Base-by-base conservation (phyloP, 116 monocot species). In the Phalaenopsis hybrid region DNA sequence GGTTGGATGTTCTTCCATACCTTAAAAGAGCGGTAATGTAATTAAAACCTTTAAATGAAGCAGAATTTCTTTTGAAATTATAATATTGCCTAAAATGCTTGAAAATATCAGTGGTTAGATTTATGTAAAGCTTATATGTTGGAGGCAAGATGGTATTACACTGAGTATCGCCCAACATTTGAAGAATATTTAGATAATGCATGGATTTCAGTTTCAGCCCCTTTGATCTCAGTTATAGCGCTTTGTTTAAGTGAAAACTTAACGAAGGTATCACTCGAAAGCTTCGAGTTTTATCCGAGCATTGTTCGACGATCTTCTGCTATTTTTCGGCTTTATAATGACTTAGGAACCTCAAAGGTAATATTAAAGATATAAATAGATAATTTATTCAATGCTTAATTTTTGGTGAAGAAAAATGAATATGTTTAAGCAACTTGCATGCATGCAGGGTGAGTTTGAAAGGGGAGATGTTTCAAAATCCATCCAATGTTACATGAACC, bases 111-210 rank as follows among this genome's bases (percentile, higher is more conserved):
- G 79, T 79, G 79, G 79, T 17, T 12, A 44, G 41, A 63, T 63
- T 44, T 79, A 21, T 79, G 79, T 23, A 44, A 79, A 43, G 44
- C 79, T 15, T 79, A 41, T 28, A 59, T 79, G 44, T 23, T 15
- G 1, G 80, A 67, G 45, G 80, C 80, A 65, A 80, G 48, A 15
- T 80, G 80, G 80, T 80, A 78, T 25, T 25, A 83, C 16, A 25
- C 13, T 8, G 50, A 74, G 48, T 78, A 89, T 44, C 59, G 13
- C 23, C 89, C 87, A 4, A 83, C n/a, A 2, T 57, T 85, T 9
- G 46, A 82, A 8, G 89, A 89, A 72, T 89, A 89, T 25, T 28
- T 89, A 10, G 75, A 83, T 12, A 87, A 89, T 74, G 87, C 81
- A 20, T 74, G 80, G 65, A 70, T 85, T 75, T 83, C 85, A 37